Conservation (phyloP, 257 asterid species). For the Gynochthodes officinalis region DNA sequence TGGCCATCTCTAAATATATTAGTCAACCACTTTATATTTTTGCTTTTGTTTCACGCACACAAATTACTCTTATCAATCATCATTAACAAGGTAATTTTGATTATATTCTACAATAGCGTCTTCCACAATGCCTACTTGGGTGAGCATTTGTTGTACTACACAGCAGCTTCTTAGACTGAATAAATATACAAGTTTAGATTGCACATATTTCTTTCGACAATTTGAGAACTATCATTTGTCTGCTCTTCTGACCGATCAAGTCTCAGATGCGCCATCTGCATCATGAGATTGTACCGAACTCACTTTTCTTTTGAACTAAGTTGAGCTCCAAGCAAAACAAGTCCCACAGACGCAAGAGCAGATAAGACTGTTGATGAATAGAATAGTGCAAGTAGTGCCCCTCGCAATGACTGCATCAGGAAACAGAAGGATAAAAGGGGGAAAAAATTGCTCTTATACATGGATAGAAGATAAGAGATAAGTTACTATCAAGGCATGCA, state of each 20-base stretch:
- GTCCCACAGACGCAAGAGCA: slow-evolving; percentile 56
- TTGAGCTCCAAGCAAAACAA: slow-evolving; percentile 62
- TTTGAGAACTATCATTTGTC: background rate
- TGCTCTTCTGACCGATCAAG: background rate
- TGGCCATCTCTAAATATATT: too few species aligned
- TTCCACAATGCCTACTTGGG: background rate
- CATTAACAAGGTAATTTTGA: too few species aligned
- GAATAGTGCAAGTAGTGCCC: slow-evolving; percentile 50
- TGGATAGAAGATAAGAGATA: background rate
- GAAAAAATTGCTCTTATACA: background rate
- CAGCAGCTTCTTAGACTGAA: background rate
- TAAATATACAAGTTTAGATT: background rate
- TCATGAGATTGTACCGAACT: slow-evolving; percentile 17
- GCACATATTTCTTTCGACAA: background rate
- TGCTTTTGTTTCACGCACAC: too few species aligned
- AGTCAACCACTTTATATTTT: too few species aligned
- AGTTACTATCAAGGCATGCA: background rate
- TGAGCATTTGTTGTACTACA: background rate
- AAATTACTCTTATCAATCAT: too few species aligned
- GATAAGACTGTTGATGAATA: slow-evolving; percentile 65
- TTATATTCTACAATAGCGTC: too few species aligned
- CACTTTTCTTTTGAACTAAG: slow-evolving; percentile 57
- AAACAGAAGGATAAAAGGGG: background rate
- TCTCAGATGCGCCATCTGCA: background rate
- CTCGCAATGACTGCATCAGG: slow-evolving; percentile 73